Base-by-base conservation (phyloP, 202 grass and related monocot genomes). In the Cymbopogon flexuosus region DNA sequence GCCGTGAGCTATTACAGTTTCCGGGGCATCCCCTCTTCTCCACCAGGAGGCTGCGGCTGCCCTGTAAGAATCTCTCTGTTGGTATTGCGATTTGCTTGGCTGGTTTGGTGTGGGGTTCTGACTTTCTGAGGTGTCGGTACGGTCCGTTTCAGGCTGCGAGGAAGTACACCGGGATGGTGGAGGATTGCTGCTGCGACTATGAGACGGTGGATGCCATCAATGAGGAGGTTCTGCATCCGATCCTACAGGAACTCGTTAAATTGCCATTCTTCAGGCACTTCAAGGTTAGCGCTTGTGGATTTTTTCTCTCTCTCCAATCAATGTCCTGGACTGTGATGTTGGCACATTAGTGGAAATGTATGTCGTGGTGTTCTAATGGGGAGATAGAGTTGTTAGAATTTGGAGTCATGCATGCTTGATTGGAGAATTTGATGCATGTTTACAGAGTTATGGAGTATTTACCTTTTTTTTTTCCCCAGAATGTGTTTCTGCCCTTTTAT, bases 251-350 rank as follows among this genome's bases (percentile, higher is more conserved):
- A 5, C 96, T 99, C 35, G 90, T 99, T 18, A 82, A 56, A 35
- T 83, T 88, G 73, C 90, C 96, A 15, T 99, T 99, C 84, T 99
- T 99, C 73, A 89, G 96, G 79, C 96, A 99, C 70, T 99, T 99
- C 66, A 99, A 99, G 96, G 96, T 99, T 70, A 86, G 76, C 19
- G 51, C 13, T 19, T 2, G 3, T 68, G 0, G 0, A 10, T 47
- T 73, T 5, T 14, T 40, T 49, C 37, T 2, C 8, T 40, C 36
- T 49, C 7, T 2, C 8, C 45, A 47, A 16, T 40, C 52, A 24
- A 47, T 54, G 15, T 15, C 54, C 54, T 39, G 51, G 1, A 37
- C 39, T 13, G 10, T 30, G 16, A 29, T 16, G 54, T n/a, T 21
- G 8, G 35, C n/a, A 16, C 62, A 12, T 59, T 59, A 29, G 8